phyloP scores from a whole-genome alignment of 495 filamentous ascomycete genomes.

The Lichina pygmaea region DNA sequence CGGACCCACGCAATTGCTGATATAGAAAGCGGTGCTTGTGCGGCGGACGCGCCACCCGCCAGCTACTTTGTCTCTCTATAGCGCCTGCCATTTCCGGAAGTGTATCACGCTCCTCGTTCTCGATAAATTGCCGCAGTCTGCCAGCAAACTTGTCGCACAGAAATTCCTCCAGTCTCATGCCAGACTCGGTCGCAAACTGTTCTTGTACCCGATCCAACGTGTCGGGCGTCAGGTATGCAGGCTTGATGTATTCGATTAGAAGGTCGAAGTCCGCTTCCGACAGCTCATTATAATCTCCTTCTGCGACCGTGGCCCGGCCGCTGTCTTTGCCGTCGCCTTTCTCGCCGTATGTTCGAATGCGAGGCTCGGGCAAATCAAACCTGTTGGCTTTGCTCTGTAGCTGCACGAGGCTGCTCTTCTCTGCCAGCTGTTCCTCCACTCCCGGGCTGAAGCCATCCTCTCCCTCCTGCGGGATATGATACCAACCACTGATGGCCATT shows the following conservation, averaged over 20 bases:
- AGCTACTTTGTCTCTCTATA: conserved; percentile 27
- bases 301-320: conserved; percentile 15
- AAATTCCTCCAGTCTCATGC: conserved; percentile 50
- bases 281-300: conserved; percentile 22
- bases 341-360: conserved; percentile 19
- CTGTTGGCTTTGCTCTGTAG: conserved; percentile 72
- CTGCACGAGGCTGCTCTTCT: conserved; percentile 72
- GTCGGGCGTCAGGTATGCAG: conserved; percentile 81
- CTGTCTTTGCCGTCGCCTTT: conserved; percentile 14
- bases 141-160: conserved; percentile 49
- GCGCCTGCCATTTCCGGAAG: conserved; percentile 20
- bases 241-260: conserved; percentile 64
- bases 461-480: conserved; percentile 85
- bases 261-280: conserved; percentile 58
- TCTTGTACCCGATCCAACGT: conserved; percentile 59
- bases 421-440: conserved; percentile 62
- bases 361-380: conserved; percentile 52
- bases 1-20: conserved; percentile 19
- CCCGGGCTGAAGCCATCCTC: conserved; percentile 83
- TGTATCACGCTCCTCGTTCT: conserved; percentile 23
- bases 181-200: conserved; percentile 57
- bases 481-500: conserved; percentile 99
- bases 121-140: conserved; percentile 38
- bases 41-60: conserved; percentile 62
- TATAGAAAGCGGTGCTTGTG: conserved; percentile 91